phyloP scores from a whole-genome alignment of 441 rosid species.

The Melastoma candidum region DNA sequence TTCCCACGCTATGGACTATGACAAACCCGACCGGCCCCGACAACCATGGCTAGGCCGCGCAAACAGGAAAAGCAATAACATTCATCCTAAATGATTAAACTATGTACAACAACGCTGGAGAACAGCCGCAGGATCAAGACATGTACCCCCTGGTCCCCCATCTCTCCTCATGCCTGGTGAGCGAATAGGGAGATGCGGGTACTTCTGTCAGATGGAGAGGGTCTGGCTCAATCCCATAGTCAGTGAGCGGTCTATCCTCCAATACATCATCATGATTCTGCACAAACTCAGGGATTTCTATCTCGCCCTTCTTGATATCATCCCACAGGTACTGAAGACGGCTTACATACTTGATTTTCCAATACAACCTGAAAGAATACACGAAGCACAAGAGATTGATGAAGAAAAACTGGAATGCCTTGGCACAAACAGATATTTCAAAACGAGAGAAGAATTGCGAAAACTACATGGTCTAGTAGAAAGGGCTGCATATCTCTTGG shows the following conservation, averaged over 20 bases:
- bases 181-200: conserved; percentile 40
- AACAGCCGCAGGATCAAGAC: conserved; percentile 11
- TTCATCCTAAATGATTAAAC: too few species aligned
- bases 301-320: conserved; percentile 47
- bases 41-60: too few species aligned
- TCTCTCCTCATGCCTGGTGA: conserved; percentile 53
- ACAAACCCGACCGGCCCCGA: too few species aligned
- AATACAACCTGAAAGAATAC: conserved; percentile 31
- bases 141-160: conserved; percentile 48
- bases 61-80: too few species aligned
- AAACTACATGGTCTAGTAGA: too few species aligned
- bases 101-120: not conserved
- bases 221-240: conserved; percentile 85
- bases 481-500: too few species aligned
- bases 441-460: too few species aligned
- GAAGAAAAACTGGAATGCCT: not conserved
- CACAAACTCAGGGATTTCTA: conserved; percentile 63
- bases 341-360: conserved; percentile 71
- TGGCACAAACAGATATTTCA: too few species aligned
- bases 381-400: conserved; percentile 4
- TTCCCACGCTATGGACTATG: too few species aligned
- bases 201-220: conserved; percentile 52
- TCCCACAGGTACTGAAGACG: conserved; percentile 65
- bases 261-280: conserved; percentile 48
- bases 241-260: conserved; percentile 66